Percentiles rank a stretch among this genome's conserved stretches.
Evolutionary conservation across 1,284 basidiomycete species (phyloP).

Genomic region (Tilletia horrida): DNA sequence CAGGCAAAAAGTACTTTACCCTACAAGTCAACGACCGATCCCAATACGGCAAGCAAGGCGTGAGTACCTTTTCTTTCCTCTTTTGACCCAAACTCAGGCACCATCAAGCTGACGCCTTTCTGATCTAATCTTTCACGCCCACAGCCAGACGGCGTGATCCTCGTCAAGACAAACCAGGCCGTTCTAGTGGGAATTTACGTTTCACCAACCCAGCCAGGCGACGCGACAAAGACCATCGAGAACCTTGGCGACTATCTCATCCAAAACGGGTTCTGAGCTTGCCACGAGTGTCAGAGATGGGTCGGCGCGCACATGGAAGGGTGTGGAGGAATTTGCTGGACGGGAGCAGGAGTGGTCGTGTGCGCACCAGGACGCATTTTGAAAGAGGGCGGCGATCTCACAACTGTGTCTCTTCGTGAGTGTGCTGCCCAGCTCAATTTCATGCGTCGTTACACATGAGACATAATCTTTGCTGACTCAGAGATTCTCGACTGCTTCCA

Average conservation of each 20-base stretch:
- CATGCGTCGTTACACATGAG: no score
- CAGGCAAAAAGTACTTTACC: constrained; percentile 76
- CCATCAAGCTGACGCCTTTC: background rate
- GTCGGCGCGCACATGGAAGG: no score
- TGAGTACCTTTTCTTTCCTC: constrained; percentile 57
- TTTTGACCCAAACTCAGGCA: constrained; percentile 4
- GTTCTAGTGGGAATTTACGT: constrained; percentile 77
- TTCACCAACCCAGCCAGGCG: constrained; percentile 65
- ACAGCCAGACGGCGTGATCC: constrained; percentile 73
- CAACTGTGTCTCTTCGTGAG: no score
- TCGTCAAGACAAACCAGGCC: constrained; percentile 85
- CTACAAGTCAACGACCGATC: constrained; percentile 64
- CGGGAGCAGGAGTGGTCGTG: no score
- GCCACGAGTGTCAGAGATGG: background rate
- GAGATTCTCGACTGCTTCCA: no score
- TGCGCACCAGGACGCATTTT: no score
- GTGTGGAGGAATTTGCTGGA: no score
- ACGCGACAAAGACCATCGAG: constrained; percentile 72
- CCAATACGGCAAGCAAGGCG: constrained; percentile 78
- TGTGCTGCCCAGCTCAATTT: no score
- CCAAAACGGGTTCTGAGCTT: constrained; percentile 41
- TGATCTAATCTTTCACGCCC: no score
- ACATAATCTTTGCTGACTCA: no score
- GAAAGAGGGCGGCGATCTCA: no score
- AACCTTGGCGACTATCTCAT: constrained; percentile 53